These are phyloP conservation scores for Mortierella antarctica DNA, from an alignment of 192 early-diverging fungal species.

Conservation along the genomic window DNA sequence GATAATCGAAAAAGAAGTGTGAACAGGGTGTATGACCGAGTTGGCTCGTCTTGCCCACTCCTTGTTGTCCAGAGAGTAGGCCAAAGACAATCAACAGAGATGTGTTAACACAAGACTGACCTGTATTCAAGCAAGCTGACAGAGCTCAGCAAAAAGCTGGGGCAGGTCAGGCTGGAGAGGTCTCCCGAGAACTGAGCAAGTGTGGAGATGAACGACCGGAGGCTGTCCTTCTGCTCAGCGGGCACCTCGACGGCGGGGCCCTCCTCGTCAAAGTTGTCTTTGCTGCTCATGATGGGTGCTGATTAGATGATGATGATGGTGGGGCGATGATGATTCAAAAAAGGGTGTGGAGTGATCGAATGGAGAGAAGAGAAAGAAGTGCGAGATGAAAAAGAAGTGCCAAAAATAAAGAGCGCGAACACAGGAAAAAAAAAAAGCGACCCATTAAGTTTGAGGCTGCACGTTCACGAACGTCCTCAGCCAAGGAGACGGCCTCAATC, in stretches of 20 bases:
- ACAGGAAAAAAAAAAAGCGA: no score
- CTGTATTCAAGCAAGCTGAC: slow-evolving; percentile 85
- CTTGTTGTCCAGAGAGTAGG: not conserved
- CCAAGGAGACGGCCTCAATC: no score
- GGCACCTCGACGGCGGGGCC: slow-evolving; percentile 58
- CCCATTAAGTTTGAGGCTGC: no score
- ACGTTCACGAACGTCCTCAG: no score
- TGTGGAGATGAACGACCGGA: slow-evolving; percentile 74
- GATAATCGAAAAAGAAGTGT: not conserved
- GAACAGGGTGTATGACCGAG: not conserved
- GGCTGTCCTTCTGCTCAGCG: slow-evolving; percentile 68
- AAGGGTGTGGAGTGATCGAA: not conserved
- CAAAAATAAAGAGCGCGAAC: not conserved
- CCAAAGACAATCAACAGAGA: not conserved
- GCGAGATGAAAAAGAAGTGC: not conserved
- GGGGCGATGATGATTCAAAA: not conserved
- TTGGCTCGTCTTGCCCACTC: not conserved
- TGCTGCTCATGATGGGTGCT: slow-evolving; percentile 24
- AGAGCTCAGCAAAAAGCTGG: slow-evolving; percentile 81
- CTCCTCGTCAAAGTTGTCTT: slow-evolving; percentile 29
- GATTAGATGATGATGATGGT: not conserved
- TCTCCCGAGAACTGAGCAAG: slow-evolving; percentile 85
- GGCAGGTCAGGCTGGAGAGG: slow-evolving; percentile 81
- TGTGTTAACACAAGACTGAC: slow-evolving; percentile 38
- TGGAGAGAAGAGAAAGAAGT: not conserved